Conservation (phyloP, 768 basidiomycete species). For the Mycena maculata region DNA sequence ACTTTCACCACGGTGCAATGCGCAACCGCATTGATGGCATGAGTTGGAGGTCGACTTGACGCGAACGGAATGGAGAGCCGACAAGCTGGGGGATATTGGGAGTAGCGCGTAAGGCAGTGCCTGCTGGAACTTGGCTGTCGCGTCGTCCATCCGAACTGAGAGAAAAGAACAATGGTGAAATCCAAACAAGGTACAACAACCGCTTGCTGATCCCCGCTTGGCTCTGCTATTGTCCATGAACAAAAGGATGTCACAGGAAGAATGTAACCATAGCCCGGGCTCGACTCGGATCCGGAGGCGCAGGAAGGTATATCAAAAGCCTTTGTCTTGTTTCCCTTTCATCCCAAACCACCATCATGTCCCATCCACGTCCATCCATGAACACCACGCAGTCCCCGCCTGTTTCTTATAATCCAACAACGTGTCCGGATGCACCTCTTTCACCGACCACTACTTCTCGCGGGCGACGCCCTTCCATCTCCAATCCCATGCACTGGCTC, state of each 20-base stretch:
- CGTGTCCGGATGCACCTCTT: constrained; percentile 35
- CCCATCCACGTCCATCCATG: constrained; percentile 31
- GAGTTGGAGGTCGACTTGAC: constrained; percentile 43
- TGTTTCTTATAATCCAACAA: constrained; percentile 38
- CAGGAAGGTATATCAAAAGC: too few species aligned
- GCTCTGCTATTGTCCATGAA: constrained; percentile 20
- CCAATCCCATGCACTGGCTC: constrained; percentile 65
- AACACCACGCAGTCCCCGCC: constrained; percentile 35
- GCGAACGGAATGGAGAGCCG: constrained; percentile 70
- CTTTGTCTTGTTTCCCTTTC: constrained; percentile 16
- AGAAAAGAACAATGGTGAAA: constrained; percentile 3
- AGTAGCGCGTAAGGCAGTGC: constrained; percentile 62
- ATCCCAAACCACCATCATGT: constrained; percentile 41
- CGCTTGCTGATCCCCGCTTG: not conserved
- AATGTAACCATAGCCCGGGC: too few species aligned
- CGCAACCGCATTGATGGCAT: constrained; percentile 58
- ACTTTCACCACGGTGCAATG: constrained; percentile 55
- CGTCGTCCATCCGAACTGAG: constrained; percentile 34
- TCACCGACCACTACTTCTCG: constrained; percentile 42
- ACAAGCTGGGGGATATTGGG: constrained; percentile 64
- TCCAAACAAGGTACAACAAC: not conserved
- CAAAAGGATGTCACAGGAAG: too few species aligned
- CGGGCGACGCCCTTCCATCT: constrained; percentile 50
- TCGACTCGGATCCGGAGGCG: too few species aligned
- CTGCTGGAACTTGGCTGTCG: constrained; percentile 59